Base-by-base conservation (phyloP, 306 rosid genomes). In the Urtica urens region DNA sequence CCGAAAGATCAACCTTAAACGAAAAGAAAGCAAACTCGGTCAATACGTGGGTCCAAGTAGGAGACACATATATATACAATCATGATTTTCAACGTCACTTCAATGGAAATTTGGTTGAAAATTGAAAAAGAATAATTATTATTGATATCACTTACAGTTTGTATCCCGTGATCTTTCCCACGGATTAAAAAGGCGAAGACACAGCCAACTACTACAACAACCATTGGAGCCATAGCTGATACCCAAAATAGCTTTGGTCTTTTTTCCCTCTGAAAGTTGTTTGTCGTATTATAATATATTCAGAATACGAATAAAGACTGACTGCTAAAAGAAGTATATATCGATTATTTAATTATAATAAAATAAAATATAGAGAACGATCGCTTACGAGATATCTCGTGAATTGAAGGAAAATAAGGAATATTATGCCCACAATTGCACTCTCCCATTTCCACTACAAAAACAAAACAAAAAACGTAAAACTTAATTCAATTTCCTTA, bases 191-290 rank as follows among this genome's bases (percentile, higher is more conserved):
- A 78, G 10, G 88, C 77, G 60, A 78, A 72, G 45, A 74, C 3
- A 29, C 80, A 74, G 16, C 82, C 79, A 13, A 66, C 34, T 5
- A 83, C 5, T 6, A 88, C 75, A 2, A 72, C 65, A 23, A 68
- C 26, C 73, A 88, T 78, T 9, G 96, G 95, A 60, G 75, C 72
- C 54, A 88, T 69, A 1, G 96, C 96, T 1, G 88, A 68, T 15
- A 83, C 82, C 93, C 88, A 83, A 67, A 88, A 88, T 22, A 88
- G 75, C 63, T 83, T 74, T 45, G 83, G 83, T 1, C 45, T 83
- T 51, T 5, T 78, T 5, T 35, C 18, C 58, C 55, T 81, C 96
- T 88, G 80, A 40, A 54, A 59, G 23, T 29, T 22, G 18, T 4
- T 10, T 29, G 63, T 47, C 53, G 7, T 14, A 20, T 3, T 2